A percentile compares a stretch with the other conserved stretches of the same genome.
phyloP scores from a whole-genome alignment of 2,329 filamentous ascomycete genomes.

The Domatiomyces catenatus region DNA sequence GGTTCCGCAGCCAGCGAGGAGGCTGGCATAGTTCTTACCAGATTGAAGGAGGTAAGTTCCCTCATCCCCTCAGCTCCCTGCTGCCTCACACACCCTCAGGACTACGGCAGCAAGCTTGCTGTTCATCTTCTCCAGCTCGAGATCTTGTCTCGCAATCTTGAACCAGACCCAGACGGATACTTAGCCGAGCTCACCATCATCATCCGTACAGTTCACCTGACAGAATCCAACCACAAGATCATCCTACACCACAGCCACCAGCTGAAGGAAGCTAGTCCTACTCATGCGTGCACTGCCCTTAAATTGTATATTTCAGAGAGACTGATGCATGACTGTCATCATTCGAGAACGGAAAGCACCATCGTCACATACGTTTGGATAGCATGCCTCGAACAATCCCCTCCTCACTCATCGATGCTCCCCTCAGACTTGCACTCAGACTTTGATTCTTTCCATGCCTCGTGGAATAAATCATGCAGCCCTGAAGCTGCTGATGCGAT shows the following conservation, averaged over 20 bases:
- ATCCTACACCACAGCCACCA: conserved; percentile 2
- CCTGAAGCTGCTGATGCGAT: conserved; percentile 42
- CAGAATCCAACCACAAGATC: conserved; percentile 45
- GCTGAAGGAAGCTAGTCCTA: conserved; percentile 31
- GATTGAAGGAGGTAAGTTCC: conserved; percentile 3
- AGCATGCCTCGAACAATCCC: conserved; percentile 16
- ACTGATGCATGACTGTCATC: conserved; percentile 35
- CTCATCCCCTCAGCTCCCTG: conserved; percentile 9
- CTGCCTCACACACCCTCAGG: conserved; percentile 17
- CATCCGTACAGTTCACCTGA: conserved; percentile 44
- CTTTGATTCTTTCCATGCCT: conserved; percentile 33
- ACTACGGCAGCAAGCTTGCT: conserved; percentile 48
- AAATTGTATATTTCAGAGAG: conserved; percentile 48
- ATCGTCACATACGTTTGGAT: conserved; percentile 56
- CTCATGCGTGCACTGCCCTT: conserved; percentile 34
- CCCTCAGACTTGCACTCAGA: conserved; percentile 23
- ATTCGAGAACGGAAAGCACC: conserved; percentile 52
- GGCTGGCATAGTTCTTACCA: neutral
- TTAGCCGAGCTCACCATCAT: conserved; percentile 39
- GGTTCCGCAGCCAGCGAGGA: conserved; percentile 1
- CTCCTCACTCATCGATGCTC: neutral
- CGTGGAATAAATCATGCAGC: conserved; percentile 35
- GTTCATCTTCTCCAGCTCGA: conserved; percentile 56
- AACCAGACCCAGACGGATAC: conserved; percentile 26
- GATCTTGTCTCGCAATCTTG: conserved; percentile 33